A percentile compares a stretch with the other conserved stretches of the same genome.
These are phyloP conservation scores for Ustilago loliicola DNA, from an alignment of 1,284 basidiomycete species.

Conservation along the genomic window DNA sequence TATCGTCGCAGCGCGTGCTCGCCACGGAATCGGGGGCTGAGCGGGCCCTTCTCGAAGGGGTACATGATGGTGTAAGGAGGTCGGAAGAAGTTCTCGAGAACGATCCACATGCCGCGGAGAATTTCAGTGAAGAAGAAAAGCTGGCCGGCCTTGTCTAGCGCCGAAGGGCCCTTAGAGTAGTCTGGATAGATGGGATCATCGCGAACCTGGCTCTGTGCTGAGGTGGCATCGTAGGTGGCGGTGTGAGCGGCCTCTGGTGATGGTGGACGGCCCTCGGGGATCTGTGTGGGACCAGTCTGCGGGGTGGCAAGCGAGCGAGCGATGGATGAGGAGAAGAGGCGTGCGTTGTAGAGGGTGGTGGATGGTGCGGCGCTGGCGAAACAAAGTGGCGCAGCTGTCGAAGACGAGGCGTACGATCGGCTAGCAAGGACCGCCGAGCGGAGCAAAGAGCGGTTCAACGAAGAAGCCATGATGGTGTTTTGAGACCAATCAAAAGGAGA, in stretches of 20 bases:
- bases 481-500: neutral
- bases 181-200: constrained; percentile 63
- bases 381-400: constrained; percentile 37
- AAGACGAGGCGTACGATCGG: constrained; percentile 44
- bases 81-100: constrained; percentile 97
- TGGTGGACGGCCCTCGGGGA: constrained; percentile 23
- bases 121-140: constrained; percentile 99
- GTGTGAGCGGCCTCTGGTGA: constrained; percentile 44
- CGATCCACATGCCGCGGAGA: constrained; percentile 97
- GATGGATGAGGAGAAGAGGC: constrained; percentile 49
- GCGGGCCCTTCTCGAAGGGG: constrained; percentile 87
- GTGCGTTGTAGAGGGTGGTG: constrained; percentile 35
- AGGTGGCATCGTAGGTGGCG: constrained; percentile 42
- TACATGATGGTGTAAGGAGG: constrained; percentile 96
- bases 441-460: constrained; percentile 53
- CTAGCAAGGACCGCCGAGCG: constrained; percentile 47
- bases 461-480: constrained; percentile 32
- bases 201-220: constrained; percentile 28
- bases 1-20: constrained; percentile 99
- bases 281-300: constrained; percentile 49
- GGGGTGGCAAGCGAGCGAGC: constrained; percentile 49
- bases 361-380: constrained; percentile 41
- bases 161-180: constrained; percentile 77
- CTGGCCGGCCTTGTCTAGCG: constrained; percentile 88
- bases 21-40: constrained; percentile 97